Evolutionary conservation across 2,329 filamentous ascomycete genomes (phyloP).

Genomic region (Ramichloridium luteum): DNA sequence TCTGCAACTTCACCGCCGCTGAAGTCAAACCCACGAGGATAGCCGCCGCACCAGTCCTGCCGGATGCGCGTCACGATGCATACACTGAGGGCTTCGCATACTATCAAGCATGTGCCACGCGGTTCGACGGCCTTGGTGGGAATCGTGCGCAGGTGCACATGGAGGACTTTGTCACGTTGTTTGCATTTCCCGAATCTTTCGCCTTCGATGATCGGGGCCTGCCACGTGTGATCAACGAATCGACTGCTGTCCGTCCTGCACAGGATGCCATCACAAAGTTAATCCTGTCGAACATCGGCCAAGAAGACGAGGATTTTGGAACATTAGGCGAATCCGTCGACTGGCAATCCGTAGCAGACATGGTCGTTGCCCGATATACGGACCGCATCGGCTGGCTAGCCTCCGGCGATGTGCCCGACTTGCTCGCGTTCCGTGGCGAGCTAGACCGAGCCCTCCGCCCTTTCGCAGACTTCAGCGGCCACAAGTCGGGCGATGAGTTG

Average conservation of each 20-base stretch:
- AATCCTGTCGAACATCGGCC: conserved; percentile 24
- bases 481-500: conserved; percentile 29
- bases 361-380: conserved; percentile 52
- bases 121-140: conserved; percentile 35
- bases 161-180: conserved; percentile 38
- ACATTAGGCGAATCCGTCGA: too few relatives aligned
- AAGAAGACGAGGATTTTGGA: too few relatives aligned
- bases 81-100: conserved; percentile 20
- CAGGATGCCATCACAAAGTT: conserved; percentile 35
- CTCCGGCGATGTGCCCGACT: conserved; percentile 13
- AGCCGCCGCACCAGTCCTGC: too few relatives aligned
- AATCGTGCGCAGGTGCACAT: conserved; percentile 35
- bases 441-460: conserved; percentile 23
- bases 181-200: conserved; percentile 28
- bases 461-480: conserved; percentile 28
- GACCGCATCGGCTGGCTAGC: conserved; percentile 36
- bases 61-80: too few relatives aligned
- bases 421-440: conserved; percentile 18
- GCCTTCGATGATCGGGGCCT: conserved; percentile 23
- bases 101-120: conserved; percentile 28
- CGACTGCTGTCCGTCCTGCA: conserved; percentile 26
- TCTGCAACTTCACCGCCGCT: conserved; percentile 46
- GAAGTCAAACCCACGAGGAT: too few relatives aligned
- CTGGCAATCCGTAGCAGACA: conserved; percentile 58
- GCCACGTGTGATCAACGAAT: conserved; percentile 30